Evolutionary conservation across 2,329 filamentous ascomycete species (phyloP).

Genomic region (Fusarium vanettenii): DNA sequence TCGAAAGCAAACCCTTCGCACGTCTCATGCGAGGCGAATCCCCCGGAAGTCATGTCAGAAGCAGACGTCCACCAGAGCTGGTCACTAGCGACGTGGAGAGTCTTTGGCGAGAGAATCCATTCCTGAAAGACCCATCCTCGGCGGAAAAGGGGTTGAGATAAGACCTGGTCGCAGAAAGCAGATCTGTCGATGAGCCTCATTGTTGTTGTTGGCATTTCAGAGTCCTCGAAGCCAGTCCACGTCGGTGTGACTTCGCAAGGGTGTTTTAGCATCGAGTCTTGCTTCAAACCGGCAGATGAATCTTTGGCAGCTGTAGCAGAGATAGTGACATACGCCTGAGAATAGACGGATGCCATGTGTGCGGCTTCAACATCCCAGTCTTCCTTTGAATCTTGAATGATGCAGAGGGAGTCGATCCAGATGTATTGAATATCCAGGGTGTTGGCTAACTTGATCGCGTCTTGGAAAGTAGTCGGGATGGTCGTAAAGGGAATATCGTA

Average conservation of each 20-base stretch:
- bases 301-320: constrained; percentile 27
- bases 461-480: constrained; percentile 31
- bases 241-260: constrained; percentile 24
- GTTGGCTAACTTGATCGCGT: constrained; percentile 19
- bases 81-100: constrained; percentile 29
- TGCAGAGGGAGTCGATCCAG: constrained; percentile 36
- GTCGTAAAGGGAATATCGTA: constrained; percentile 9
- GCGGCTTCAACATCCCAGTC: constrained; percentile 31
- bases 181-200: constrained; percentile 24
- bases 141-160: constrained; percentile 27
- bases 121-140: constrained; percentile 36
- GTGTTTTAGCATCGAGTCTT: constrained; percentile 19
- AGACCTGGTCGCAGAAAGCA: constrained; percentile 27
- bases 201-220: constrained; percentile 4
- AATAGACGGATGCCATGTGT: constrained; percentile 34
- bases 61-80: constrained; percentile 36
- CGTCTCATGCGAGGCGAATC: constrained; percentile 29
- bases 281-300: constrained; percentile 26
- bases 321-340: constrained; percentile 26
- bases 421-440: constrained; percentile 21
- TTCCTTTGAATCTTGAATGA: constrained; percentile 34
- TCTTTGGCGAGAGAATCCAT: constrained; percentile 30
- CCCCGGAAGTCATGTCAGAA: constrained; percentile 18
- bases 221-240: constrained; percentile 20
- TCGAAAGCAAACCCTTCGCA: constrained; percentile 28